These are phyloP conservation scores for Synchytrium microbalum DNA, from an alignment of 371 early-diverging fungal genomes.

Conservation along the genomic window DNA sequence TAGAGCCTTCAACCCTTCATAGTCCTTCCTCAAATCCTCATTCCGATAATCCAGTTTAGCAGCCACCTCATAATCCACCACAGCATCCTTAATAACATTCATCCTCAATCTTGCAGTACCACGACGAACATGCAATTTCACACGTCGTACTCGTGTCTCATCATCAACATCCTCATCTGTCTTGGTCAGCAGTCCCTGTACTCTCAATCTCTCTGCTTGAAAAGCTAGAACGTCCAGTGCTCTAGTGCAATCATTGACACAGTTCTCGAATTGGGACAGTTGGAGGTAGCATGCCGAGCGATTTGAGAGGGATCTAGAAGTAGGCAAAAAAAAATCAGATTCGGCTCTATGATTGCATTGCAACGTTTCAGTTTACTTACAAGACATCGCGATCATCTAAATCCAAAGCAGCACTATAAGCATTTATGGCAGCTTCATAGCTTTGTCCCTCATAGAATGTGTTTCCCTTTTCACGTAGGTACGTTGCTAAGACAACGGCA, in stretches of 20 bases:
- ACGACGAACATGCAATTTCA: conserved; percentile 20
- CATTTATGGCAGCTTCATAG: too few species aligned
- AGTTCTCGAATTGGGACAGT: conserved; percentile 11
- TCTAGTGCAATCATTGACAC: conserved; percentile 28
- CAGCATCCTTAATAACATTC: conserved; percentile 10
- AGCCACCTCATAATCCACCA: conserved; percentile 27
- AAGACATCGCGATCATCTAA: too few species aligned
- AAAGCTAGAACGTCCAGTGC: conserved; percentile 19
- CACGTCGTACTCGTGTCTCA: conserved; percentile 2
- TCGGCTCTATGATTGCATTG: too few species aligned
- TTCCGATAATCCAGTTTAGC: conserved; percentile 28
- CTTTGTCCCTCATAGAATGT: too few species aligned
- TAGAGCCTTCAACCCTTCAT: conserved; percentile 6
- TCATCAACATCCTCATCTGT: conserved; percentile 7
- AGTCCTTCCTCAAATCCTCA: conserved; percentile 19
- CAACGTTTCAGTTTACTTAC: too few species aligned
- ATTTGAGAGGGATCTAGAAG: conserved; percentile 25
- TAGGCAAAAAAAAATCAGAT: too few species aligned
- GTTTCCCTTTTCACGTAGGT: too few species aligned
- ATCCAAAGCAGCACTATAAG: too few species aligned
- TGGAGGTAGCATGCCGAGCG: conserved; percentile 32
- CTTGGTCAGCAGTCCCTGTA: background rate
- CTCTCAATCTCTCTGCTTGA: conserved; percentile 14
- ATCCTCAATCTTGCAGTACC: conserved; percentile 21
- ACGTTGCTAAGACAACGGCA: too few species aligned